Evolutionary conservation across 345 rosid species (phyloP).

Genomic region (Sonneratia caseolaris): DNA sequence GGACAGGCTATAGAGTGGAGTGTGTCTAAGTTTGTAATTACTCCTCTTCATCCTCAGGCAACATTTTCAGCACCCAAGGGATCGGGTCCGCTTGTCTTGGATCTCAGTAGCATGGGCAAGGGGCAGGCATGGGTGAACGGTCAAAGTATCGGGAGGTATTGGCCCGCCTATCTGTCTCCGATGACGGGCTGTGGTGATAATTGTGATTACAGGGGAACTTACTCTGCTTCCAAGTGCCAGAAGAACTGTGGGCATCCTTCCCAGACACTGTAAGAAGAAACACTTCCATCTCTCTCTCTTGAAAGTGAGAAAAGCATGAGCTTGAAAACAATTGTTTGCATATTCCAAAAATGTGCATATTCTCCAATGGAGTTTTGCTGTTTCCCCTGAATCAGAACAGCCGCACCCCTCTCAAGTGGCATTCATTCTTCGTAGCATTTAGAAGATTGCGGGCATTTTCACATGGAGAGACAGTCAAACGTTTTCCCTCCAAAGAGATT

Average conservation of each 20-base stretch:
- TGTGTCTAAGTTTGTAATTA: not conserved
- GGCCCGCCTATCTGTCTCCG: slow-evolving; percentile 47
- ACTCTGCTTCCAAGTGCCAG: slow-evolving; percentile 38
- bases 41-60: slow-evolving; percentile 13
- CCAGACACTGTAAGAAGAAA: slow-evolving; percentile 40
- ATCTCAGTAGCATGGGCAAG: slow-evolving; percentile 58
- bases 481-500: too few relatives aligned
- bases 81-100: slow-evolving; percentile 37
- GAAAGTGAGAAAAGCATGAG: not conserved
- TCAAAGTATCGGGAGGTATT: slow-evolving; percentile 46
- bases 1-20: not conserved
- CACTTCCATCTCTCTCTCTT: not conserved
- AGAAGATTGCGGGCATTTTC: too few relatives aligned
- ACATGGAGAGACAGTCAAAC: too few relatives aligned
- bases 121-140: slow-evolving; percentile 69
- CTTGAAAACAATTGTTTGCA: not conserved
- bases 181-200: slow-evolving; percentile 29
- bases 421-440: too few relatives aligned
- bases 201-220: slow-evolving; percentile 50
- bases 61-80: slow-evolving; percentile 38
- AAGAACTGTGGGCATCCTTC: slow-evolving; percentile 51
- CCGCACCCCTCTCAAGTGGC: too few relatives aligned
- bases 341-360: too few relatives aligned
- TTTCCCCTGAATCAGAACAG: too few relatives aligned
- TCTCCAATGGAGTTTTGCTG: too few relatives aligned